These are phyloP conservation scores for Helichrysum umbraculigerum DNA, from an alignment of 129 eudicot species.

Conservation along the genomic window DNA sequence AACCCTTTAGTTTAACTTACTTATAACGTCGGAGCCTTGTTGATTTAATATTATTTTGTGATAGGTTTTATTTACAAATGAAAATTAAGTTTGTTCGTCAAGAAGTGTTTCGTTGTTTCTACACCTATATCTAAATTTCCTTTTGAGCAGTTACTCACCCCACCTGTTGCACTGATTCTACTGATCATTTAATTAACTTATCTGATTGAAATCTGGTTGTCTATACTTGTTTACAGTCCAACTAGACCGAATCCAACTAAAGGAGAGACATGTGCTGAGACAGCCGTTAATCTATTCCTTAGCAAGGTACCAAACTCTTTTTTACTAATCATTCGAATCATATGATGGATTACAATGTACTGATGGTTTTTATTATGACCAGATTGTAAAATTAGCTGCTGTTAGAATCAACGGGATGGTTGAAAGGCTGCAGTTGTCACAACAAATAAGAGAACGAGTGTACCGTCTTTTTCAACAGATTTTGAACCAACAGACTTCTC, in stretches of 20 bases:
- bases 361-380: conserved; percentile 1
- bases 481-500: conserved; percentile 56
- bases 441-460: conserved; percentile 78
- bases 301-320: conserved; percentile 61
- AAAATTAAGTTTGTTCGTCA: not conserved
- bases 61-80: no score
- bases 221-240: conserved; percentile 54
- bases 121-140: not conserved
- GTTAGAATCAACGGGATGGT: conserved; percentile 98
- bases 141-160: not conserved
- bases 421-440: conserved; percentile 79
- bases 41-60: no score
- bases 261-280: conserved; percentile 99
- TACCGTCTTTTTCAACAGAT: conserved; percentile 89
- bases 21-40: not conserved
- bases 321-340: not conserved
- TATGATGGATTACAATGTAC: not conserved
- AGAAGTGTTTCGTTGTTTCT: not conserved
- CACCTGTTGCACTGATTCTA: not conserved
- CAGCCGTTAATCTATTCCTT: conserved; percentile 74
- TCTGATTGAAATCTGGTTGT: conserved; percentile 18
- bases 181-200: conserved; percentile 3
- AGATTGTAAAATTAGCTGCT: conserved; percentile 96
- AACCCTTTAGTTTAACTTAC: not conserved
- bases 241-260: conserved; percentile 81